Evolutionary conservation across 306 rosid genomes (phyloP), one percentile per base, ranked within the genome.

Genomic region (Ceratonia siliqua): DNA sequence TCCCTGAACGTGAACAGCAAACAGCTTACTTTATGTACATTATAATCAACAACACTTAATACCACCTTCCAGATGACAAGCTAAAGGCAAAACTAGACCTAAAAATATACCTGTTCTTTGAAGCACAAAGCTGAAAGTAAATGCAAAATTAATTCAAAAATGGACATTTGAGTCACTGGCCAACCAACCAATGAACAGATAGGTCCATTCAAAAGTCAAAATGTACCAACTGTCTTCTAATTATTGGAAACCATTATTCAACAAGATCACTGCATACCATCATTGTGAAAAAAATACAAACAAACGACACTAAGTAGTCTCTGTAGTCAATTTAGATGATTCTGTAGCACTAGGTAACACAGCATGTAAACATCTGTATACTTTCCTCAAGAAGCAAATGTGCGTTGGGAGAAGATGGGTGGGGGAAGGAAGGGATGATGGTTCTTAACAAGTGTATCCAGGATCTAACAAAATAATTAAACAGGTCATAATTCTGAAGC

Each of bases 1-100:
- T 85, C 52, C 91, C 98, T 93, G 85, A 25, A 79, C 21, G 46
- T n/a, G 41, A 12, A 75, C 74, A 35, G 39, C 45, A 78, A 42
- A 73, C 12, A 79, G 52, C 3, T 57, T 38, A 72, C 38, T 25
- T 69, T 32, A 28, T 12, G 33, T 54, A 62, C 54, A 48, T 62
- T 33, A 59, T 45, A 54, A 50, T 13, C 13, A 15, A 48, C 18
- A 58, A 38, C 12, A 22, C 62, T 36, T 38, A 13, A 14, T 13
- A 42, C 39, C 39, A 72, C 43, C 27, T 36, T 9, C 8, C 30
- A 68, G 30, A 13, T 28, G 30, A 61, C 7, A 68, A 45, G 17
- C 33, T 14, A 9, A 46, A n/a, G 15, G 53, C 27, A 41, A 52
- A 54, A n/a, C 36, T 15, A 18, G 8, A 53, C 5, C 41, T 35